Evolutionary conservation across 2,329 filamentous ascomycete genomes (phyloP).

Genomic region (Trichoderma gracile): DNA sequence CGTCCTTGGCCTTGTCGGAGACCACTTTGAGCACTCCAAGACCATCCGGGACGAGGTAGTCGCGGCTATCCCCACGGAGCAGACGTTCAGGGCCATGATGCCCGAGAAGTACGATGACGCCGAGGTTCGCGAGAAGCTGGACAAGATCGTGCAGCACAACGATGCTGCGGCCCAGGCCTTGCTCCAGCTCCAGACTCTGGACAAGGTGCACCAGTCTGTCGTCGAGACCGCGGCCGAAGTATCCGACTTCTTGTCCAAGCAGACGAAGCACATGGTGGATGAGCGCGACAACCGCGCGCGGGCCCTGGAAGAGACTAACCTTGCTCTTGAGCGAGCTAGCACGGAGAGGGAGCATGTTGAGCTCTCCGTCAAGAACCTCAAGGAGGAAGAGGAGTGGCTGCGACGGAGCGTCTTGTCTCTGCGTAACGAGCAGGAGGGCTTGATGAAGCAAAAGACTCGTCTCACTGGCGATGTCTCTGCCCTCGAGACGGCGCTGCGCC

Average conservation of each 20-base stretch:
- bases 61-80: conserved; percentile 60
- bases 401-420: conserved; percentile 59
- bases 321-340: conserved; percentile 76
- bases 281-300: conserved; percentile 78
- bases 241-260: conserved; percentile 74
- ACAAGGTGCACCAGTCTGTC: conserved; percentile 87
- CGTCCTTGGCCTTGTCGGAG: conserved; percentile 75
- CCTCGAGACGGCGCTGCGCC: conserved; percentile 83
- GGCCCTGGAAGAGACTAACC: conserved; percentile 74
- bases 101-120: conserved; percentile 63
- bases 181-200: conserved; percentile 75
- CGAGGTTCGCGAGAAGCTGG: conserved; percentile 43
- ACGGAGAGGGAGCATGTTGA: conserved; percentile 65
- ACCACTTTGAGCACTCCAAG: conserved; percentile 89
- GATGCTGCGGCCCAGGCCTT: conserved; percentile 68
- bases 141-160: conserved; percentile 61
- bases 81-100: conserved; percentile 50
- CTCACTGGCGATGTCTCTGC: conserved; percentile 85
- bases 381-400: conserved; percentile 55
- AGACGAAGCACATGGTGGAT: conserved; percentile 72
- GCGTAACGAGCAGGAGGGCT: conserved; percentile 69
- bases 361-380: conserved; percentile 53
- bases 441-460: conserved; percentile 75
- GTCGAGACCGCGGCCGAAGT: conserved; percentile 81
- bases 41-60: conserved; percentile 61